Conservation (phyloP, 2,329 filamentous ascomycete species). For the Sporothrix pallida region DNA sequence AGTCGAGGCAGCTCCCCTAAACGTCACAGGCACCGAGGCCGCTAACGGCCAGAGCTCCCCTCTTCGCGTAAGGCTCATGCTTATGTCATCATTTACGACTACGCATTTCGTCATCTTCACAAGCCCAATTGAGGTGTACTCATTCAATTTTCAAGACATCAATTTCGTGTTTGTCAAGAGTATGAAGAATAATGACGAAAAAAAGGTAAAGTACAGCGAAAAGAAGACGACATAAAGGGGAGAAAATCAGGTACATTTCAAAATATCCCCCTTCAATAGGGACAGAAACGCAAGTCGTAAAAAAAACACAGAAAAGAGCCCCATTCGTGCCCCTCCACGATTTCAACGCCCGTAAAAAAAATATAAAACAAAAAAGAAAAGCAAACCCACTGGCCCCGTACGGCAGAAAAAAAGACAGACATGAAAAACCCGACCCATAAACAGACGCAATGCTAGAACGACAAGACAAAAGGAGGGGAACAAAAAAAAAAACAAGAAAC, state of each 20-base stretch:
- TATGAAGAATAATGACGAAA: neutral
- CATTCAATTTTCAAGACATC: neutral
- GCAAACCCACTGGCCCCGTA: neutral
- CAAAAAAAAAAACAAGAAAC: neutral
- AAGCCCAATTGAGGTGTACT: neutral
- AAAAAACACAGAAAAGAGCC: neutral
- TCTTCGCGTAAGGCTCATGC: neutral
- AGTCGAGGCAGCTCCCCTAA: neutral
- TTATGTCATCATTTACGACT: neutral
- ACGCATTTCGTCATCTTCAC: slow-evolving; percentile 8
- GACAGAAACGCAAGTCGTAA: neutral
- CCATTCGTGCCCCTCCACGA: slow-evolving; percentile 1
- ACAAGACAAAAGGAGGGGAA: slow-evolving; percentile 5
- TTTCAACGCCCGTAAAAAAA: slow-evolving; percentile 1
- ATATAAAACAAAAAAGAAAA: slow-evolving; percentile 18
- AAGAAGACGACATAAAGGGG: neutral
- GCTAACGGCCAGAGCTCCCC: neutral
- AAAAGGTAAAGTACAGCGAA: slow-evolving; percentile 1
- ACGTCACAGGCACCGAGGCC: slow-evolving; percentile 1
- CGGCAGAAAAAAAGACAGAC: neutral
- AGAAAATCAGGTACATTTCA: neutral
- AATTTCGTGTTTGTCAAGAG: slow-evolving; percentile 10
- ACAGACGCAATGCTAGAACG: neutral
- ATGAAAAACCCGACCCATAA: neutral
- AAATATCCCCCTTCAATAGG: neutral